Base-by-base conservation (phyloP, 2,329 filamentous ascomycete species). In the Alternaria hordeiaustralica region DNA sequence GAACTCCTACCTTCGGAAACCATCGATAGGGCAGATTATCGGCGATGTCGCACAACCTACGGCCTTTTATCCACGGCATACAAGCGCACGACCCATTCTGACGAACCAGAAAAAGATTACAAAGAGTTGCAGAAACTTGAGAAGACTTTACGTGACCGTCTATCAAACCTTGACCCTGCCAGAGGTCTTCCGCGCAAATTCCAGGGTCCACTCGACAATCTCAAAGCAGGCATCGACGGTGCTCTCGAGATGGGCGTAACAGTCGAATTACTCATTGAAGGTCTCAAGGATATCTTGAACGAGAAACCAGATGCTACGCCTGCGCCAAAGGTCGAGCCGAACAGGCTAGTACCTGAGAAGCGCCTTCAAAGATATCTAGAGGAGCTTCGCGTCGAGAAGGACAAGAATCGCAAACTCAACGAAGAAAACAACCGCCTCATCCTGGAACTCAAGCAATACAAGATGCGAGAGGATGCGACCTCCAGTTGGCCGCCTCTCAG, bases 351-450 rank as follows among this genome's bases (percentile, higher is more conserved):
- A 6, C 33, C 65, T 6, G 68, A 70, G 13, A 60, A 50, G 23
- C 62, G 60, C 26, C 58, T 63, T 15, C 65, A 66, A 56, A 62
- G 67, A 18, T 55, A 66, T 13, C 50, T 50, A 33, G 65, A 65
- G 0, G 67, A 68, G 55, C 65, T 72, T 10, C 28, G 25, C 10
- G 59, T 51, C 15, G 66, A 65, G 26, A 63, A 65, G 6, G 58
- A 58, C 28, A 69, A 60, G 60, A 69, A 67, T 8, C 41, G 47
- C 26, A 66, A 58, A 53, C 58, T 74, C 44, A 74, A 72, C 20
- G 64, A 67, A 41, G 72, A 73, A 60, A 72, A 73, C 20, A 74
- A 75, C n/a, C 25, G 49, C 2, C 30, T 75, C 18, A 46, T 54
- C 2, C 26, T 71, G 28, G 43, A 55, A 12, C 43, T 74, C n/a